These are phyloP conservation scores for Fragilariopsis cylindrus DNA, from an alignment of 108 stramenopile genomes.

Conservation along the genomic window DNA sequence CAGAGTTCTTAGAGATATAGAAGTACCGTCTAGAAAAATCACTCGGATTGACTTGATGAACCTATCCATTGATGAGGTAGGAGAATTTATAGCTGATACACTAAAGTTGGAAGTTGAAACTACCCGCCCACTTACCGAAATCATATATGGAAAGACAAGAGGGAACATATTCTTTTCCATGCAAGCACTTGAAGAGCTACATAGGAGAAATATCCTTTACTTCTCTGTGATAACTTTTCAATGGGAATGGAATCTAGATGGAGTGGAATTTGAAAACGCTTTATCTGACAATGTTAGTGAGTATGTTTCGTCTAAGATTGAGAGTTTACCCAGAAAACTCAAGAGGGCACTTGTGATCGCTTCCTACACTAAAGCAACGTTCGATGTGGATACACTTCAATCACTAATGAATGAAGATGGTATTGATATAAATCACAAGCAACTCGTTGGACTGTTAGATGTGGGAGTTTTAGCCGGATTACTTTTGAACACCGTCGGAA, in stretches of 20 bases:
- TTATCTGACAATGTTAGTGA: constrained; percentile 30
- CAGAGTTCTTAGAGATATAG: constrained; percentile 9
- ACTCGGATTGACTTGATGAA: constrained; percentile 31
- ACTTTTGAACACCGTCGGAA: constrained; percentile 23
- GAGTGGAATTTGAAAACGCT: constrained; percentile 13
- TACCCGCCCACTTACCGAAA: constrained; percentile 16
- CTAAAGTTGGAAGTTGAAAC: constrained; percentile 16
- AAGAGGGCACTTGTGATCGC: constrained; percentile 45
- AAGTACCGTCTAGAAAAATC: not conserved
- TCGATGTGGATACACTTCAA: constrained; percentile 39
- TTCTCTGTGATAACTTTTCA: constrained; percentile 43
- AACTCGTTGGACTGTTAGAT: constrained; percentile 29
- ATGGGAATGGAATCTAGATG: constrained; percentile 52
- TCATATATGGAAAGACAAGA: constrained; percentile 33
- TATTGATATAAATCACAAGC: constrained; percentile 21
- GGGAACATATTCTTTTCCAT: constrained; percentile 42
- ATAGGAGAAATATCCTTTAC: constrained; percentile 50
- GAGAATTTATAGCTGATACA: constrained; percentile 28
- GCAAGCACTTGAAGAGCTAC: constrained; percentile 48
- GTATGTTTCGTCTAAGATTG: constrained; percentile 46
- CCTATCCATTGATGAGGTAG: constrained; percentile 23
- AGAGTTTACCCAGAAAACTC: constrained; percentile 34
- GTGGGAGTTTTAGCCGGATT: constrained; percentile 31
- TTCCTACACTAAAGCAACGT: constrained; percentile 45
- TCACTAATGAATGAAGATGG: constrained; percentile 22